phyloP scores from a whole-genome alignment of 2,329 filamentous ascomycete species.

The Rhytidhysteron rufulum region DNA sequence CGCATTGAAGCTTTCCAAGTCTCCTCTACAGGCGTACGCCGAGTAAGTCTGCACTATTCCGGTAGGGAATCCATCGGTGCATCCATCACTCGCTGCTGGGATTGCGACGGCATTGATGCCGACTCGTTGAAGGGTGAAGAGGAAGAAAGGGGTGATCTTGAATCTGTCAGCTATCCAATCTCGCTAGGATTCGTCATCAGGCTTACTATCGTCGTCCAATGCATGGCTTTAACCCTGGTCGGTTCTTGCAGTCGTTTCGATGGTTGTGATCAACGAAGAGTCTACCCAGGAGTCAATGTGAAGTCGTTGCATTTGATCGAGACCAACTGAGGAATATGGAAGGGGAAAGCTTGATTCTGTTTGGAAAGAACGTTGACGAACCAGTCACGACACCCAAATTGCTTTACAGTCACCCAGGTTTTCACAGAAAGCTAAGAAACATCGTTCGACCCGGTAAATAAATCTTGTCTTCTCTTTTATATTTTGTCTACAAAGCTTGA shows the following conservation, averaged over 20 bases:
- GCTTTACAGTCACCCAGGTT: too few species aligned
- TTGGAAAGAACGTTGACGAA: too few species aligned
- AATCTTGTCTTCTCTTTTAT: not conserved
- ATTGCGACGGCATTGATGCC: not conserved
- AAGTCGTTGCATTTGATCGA: not conserved
- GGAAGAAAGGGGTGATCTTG: not conserved
- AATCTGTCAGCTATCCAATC: not conserved
- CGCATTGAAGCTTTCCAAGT: constrained; percentile 6
- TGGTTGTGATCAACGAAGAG: too few species aligned
- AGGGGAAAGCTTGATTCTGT: too few species aligned
- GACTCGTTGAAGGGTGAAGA: not conserved
- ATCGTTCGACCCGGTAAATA: not conserved
- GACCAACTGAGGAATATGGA: too few species aligned
- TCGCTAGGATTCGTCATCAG: not conserved
- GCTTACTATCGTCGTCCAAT: not conserved
- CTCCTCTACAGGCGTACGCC: constrained; percentile 6
- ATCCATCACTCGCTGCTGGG: not conserved
- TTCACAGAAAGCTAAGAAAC: too few species aligned
- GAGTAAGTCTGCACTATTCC: constrained; percentile 6
- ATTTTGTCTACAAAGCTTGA: not conserved
- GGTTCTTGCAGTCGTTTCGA: not conserved
- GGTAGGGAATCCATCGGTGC: not conserved
- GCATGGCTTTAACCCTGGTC: not conserved
- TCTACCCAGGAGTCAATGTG: not conserved
- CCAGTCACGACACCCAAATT: too few species aligned